Base-by-base conservation (phyloP, 2,329 filamentous ascomycete species). In the Talaromyces sp. region DNA sequence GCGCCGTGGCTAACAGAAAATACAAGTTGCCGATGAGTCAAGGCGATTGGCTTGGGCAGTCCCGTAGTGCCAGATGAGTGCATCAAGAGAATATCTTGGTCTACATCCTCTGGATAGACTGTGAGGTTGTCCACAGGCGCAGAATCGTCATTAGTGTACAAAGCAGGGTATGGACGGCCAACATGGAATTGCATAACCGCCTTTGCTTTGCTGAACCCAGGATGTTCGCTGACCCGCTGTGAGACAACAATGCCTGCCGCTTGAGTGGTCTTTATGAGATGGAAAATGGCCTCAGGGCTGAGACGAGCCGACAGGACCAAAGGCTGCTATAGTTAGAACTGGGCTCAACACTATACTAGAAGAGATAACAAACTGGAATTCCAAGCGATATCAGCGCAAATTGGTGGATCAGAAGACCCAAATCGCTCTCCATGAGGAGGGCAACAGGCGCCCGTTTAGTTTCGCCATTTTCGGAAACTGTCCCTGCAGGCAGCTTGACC, bases 51-150 rank as follows among this genome's bases (percentile, higher is more conserved):
- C 15, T 60, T 60, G 5, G 58, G 58, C 11, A 60, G 39, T 10
- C 58, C 58, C 8, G 58, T 60, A 3, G 58, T 60, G 3, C 58
- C 58, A 22, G 52, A 49, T 6, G 58, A 60, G 19, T 60, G 58
- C 36, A 60, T 39, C n/a, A 60, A 42, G 25, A 60, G 58, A 22
- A 60, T 53, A 4, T 60, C 42, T 19, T 42, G 39, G 11, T 60
- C 58, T 30, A 32, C 28, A 22, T 60, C 53, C 44, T 47, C 44
- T 25, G 44, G 44, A 4, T 47, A 47, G 11, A 47, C 19, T 11
- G 44, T 47, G 44, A n/a, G 22, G 44, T 25, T 47, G 19, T 47
- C 44, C 19, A 22, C 19, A 4, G 44, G 44, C 5, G 44, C 19
- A 19, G 19, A 47, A 25, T 47, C 44, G 19, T 47, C 44, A 8